These are phyloP conservation scores for Scheffersomyces parashehatae DNA, from an alignment of 1,139 yeast genomes.

Conservation along the genomic window DNA sequence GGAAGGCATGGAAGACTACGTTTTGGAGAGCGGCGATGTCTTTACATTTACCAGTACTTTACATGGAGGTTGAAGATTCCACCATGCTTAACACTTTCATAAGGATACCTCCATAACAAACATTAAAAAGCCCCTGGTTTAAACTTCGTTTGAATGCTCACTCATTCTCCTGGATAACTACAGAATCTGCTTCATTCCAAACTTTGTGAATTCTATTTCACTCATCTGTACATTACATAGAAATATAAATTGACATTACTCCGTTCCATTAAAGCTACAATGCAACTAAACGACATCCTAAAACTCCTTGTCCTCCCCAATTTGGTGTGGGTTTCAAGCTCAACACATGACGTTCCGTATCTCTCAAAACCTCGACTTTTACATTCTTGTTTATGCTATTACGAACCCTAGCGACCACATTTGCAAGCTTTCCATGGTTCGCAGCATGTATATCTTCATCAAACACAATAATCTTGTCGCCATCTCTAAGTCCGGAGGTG, in stretches of 20 bases:
- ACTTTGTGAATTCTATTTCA: not conserved
- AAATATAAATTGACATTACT: no score
- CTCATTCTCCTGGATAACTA: no score
- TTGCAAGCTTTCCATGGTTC: constrained; percentile 48
- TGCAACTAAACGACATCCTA: constrained; percentile 70
- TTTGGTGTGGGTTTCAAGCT: constrained; percentile 50
- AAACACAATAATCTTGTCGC: constrained; percentile 54
- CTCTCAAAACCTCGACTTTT: constrained; percentile 37
- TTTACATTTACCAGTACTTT: constrained; percentile 89
- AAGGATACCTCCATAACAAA: no score
- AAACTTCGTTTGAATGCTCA: no score
- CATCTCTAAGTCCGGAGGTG: constrained; percentile 37
- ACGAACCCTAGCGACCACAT: constrained; percentile 35
- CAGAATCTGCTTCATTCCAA: no score
- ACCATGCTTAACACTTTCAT: no score
- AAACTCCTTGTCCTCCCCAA: constrained; percentile 73
- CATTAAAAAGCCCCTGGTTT: no score
- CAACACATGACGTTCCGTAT: constrained; percentile 20
- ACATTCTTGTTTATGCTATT: constrained; percentile 27
- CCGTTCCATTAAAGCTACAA: constrained; percentile 19
- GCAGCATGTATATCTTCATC: constrained; percentile 52
- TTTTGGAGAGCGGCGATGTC: constrained; percentile 71
- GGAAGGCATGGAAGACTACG: constrained; percentile 83
- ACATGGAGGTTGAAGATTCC: constrained; percentile 74
- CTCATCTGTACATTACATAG: no score